Evolutionary conservation across 805 yeast species (phyloP), one percentile per base, ranked within the genome.

Genomic region (Diddensiella transvaalensis): DNA sequence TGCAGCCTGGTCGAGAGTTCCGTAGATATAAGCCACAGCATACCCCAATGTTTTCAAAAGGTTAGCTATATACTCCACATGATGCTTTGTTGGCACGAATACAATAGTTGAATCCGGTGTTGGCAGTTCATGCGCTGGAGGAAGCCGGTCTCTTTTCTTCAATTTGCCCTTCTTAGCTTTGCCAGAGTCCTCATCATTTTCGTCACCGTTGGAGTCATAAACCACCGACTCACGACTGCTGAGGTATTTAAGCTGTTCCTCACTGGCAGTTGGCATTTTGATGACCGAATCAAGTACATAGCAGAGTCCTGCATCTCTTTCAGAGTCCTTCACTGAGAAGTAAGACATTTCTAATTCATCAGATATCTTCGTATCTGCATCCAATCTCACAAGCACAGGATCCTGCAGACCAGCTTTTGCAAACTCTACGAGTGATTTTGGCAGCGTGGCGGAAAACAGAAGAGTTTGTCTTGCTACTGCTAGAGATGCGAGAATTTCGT

Each of bases 71-170:
- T 88, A 95, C 68, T 93, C 99, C 19, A 93, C 99, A 68, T 93
- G 99, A 69, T 93, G 99, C 69, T 89, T 85, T 0, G 99, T 93
- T 41, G 98, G 99, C 4, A 88, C 97, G 60, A 93, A 93, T 2
- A 93, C 77, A 57, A 93, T 89, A 1, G 99, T 93, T 3, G 98
- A 87, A 53, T 79, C 72, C 50, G 82, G 82, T 2, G 95, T 83
- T 1, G 97, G 96, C 51, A 91, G 69, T 49, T 82, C 90, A 59
- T 82, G 85, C 0, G 96, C 96, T 1, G 83, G 78, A 4, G 95
- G 91, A 40, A 83, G 70, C 56, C 80, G 76, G 50, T 75, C 79
- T 55, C 78, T 24, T 39, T 32, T 42, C 43, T 37, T 42, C 26
- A 24, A 40, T 46, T 52, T 55, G 8, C 59, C 57, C 3, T 61